Conservation (phyloP, 1,284 basidiomycete species). For the Xanthoconium separans region DNA sequence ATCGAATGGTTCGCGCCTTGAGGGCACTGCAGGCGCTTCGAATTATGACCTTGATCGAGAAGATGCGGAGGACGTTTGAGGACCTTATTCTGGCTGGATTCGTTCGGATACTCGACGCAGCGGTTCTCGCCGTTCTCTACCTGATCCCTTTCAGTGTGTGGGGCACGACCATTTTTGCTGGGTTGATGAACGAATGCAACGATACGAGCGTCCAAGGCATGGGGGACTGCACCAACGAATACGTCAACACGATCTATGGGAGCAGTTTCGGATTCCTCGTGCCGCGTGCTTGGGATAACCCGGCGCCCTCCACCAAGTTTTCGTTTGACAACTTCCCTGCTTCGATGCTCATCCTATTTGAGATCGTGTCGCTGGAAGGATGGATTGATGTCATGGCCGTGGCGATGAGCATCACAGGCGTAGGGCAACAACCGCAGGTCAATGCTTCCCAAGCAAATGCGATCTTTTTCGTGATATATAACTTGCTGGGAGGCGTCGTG, state of each 20-base stretch:
- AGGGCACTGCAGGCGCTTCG: slow-evolving; percentile 90
- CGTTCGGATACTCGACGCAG: slow-evolving; percentile 86
- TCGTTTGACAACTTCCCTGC: slow-evolving; percentile 89
- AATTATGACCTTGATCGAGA: slow-evolving; percentile 85
- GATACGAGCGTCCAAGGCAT: slow-evolving; percentile 62
- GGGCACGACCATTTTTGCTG: slow-evolving; percentile 94
- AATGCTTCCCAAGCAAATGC: slow-evolving; percentile 82
- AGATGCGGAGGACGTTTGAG: slow-evolving; percentile 89
- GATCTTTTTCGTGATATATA: slow-evolving; percentile 93
- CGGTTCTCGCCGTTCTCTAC: slow-evolving; percentile 90
- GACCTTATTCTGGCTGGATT: slow-evolving; percentile 90
- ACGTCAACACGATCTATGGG: slow-evolving; percentile 55
- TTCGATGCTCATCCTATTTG: slow-evolving; percentile 91
- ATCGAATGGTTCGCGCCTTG: slow-evolving; percentile 80
- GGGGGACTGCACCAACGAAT: slow-evolving; percentile 77
- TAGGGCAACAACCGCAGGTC: slow-evolving; percentile 64
- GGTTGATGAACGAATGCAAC: slow-evolving; percentile 85
- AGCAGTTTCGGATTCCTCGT: slow-evolving; percentile 66
- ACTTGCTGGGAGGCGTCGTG: slow-evolving; percentile 88
- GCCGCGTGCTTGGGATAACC: slow-evolving; percentile 89
- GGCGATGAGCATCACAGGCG: slow-evolving; percentile 79
- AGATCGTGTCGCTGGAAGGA: slow-evolving; percentile 94
- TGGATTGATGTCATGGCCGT: slow-evolving; percentile 93
- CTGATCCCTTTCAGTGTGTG: slow-evolving; percentile 97
- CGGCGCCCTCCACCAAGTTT: slow-evolving; percentile 81